phyloP scores from a whole-genome alignment of 2,329 filamentous ascomycete genomes.

The Fusarium graminum region DNA sequence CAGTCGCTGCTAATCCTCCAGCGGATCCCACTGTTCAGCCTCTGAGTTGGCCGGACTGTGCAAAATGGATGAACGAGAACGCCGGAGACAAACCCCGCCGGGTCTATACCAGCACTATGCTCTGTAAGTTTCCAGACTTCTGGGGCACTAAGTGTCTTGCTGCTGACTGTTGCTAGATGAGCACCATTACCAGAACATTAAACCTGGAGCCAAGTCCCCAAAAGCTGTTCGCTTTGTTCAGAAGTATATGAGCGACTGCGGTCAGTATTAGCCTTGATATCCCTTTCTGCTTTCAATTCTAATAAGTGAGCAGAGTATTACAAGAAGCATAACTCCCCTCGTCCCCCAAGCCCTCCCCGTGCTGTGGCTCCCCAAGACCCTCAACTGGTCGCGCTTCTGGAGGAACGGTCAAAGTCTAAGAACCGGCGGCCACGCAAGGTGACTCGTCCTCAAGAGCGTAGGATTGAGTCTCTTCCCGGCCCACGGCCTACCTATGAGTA shows the following conservation, averaged over 20 bases:
- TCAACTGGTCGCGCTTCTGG: constrained; percentile 13
- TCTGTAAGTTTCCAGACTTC: constrained; percentile 47
- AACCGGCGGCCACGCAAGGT: constrained; percentile 7
- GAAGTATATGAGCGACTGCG: constrained; percentile 50
- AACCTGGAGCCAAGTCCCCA: constrained; percentile 55
- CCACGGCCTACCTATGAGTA: background rate
- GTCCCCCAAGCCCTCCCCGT: constrained; percentile 16
- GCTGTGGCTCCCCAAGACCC: constrained; percentile 3
- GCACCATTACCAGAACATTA: constrained; percentile 61
- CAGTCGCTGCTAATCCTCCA: constrained; percentile 48
- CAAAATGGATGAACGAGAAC: constrained; percentile 54
- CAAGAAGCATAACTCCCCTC: constrained; percentile 20
- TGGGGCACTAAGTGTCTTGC: background rate
- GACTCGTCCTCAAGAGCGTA: background rate
- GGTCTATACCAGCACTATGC: constrained; percentile 56
- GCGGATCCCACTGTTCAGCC: constrained; percentile 23
- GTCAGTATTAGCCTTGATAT: constrained; percentile 26
- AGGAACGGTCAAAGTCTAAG: constrained; percentile 14
- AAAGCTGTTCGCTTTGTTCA: constrained; percentile 53
- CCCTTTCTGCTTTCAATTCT: background rate
- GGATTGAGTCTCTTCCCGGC: background rate
- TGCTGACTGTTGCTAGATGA: constrained; percentile 54
- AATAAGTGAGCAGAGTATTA: constrained; percentile 34
- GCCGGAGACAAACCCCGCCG: constrained; percentile 56
- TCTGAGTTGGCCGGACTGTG: constrained; percentile 57